Percentiles rank a stretch among this genome's conserved stretches.
phyloP scores from a whole-genome alignment of 768 basidiomycete species.

The Pleurotus djamor region DNA sequence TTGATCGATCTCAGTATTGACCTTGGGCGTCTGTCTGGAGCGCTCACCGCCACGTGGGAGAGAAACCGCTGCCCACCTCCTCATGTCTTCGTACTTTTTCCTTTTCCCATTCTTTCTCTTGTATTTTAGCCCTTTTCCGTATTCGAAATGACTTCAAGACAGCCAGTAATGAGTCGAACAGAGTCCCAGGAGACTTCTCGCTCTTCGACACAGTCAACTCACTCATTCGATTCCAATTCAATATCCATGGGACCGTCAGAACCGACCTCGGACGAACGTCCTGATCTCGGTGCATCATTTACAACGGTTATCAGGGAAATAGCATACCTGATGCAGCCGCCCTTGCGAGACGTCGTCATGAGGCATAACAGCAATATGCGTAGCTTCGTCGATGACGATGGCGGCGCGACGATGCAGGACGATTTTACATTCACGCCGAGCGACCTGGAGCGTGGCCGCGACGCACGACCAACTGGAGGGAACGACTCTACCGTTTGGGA shows the following conservation, averaged over 20 bases:
- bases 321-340: conserved; percentile 16
- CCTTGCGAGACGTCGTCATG: conserved; percentile 3
- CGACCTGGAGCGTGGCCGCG: conserved; percentile 9
- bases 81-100: background rate
- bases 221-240: conserved; percentile 2
- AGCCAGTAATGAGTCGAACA: conserved; percentile 3
- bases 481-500: conserved; percentile 65
- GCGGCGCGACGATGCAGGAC: background rate
- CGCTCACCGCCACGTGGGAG: background rate
- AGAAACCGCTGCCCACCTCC: background rate
- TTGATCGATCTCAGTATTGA: background rate
- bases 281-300: conserved; percentile 69
- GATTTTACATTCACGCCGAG: conserved; percentile 11
- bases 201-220: background rate
- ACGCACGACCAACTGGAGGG: conserved; percentile 14
- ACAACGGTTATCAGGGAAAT: conserved; percentile 67
- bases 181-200: conserved; percentile 4
- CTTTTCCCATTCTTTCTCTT: background rate
- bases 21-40: background rate
- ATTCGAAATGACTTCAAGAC: background rate
- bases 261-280: conserved; percentile 60
- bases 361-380: background rate
- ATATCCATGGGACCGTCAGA: conserved; percentile 27
- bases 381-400: background rate
- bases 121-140: background rate